These are phyloP conservation scores for Colletotrichum somersetense DNA, from an alignment of 2,329 filamentous ascomycete species.

Conservation along the genomic window DNA sequence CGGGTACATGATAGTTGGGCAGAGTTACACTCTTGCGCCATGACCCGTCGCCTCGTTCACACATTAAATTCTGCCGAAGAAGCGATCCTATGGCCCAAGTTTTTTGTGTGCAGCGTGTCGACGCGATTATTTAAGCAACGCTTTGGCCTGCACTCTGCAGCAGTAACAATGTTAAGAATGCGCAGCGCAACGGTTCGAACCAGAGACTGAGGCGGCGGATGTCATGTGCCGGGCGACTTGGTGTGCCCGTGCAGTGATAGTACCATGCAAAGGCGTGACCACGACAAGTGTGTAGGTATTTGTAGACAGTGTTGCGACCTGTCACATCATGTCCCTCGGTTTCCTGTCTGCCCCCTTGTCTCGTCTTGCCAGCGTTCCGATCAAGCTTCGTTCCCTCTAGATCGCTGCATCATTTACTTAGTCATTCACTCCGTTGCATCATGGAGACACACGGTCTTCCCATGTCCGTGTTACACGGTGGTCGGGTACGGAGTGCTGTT, in stretches of 20 bases:
- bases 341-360: constrained; percentile 13
- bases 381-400: constrained; percentile 5
- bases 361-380: constrained; percentile 19
- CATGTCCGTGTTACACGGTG: constrained; percentile 4
- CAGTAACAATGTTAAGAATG: neutral
- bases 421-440: constrained; percentile 6
- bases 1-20: constrained; percentile 13
- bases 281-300: neutral
- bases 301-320: constrained; percentile 12
- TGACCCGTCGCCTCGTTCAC: constrained; percentile 35
- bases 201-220: constrained; percentile 15
- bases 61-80: constrained; percentile 31
- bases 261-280: neutral
- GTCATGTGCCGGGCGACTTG: constrained; percentile 18
- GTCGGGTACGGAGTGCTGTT: constrained; percentile 23
- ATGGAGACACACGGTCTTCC: neutral
- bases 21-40: constrained; percentile 30
- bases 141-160: constrained; percentile 10
- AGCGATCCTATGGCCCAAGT: neutral
- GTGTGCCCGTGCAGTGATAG: constrained; percentile 20
- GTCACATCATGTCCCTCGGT: constrained; percentile 36
- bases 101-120: neutral
- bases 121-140: constrained; percentile 9
- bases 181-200: neutral
- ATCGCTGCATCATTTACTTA: neutral